A percentile compares a stretch with the other conserved stretches of the same genome.
Conservation (phyloP, 805 yeast genomes). For the Kockiozyma suomiensis region DNA sequence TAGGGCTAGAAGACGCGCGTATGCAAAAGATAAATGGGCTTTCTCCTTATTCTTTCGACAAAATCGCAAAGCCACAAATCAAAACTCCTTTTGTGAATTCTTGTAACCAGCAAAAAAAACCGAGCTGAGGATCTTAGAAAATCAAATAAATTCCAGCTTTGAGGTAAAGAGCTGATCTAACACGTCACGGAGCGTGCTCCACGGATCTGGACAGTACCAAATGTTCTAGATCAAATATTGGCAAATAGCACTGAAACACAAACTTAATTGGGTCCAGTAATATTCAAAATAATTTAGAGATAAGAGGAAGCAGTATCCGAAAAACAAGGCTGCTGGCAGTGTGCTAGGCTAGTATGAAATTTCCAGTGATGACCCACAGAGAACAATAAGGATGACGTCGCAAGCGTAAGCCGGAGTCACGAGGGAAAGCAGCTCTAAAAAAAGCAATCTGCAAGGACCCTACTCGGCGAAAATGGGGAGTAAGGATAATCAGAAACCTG, state of each 20-base stretch:
- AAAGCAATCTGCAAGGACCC: background rate
- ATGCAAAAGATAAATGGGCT: too few species aligned
- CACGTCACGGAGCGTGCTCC: constrained; percentile 3
- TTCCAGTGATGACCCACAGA: background rate
- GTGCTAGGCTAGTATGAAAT: background rate
- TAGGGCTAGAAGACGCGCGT: too few species aligned
- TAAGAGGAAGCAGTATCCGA: background rate
- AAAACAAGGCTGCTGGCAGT: background rate
- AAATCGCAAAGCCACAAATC: too few species aligned
- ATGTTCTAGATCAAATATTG: background rate
- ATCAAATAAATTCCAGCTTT: too few species aligned
- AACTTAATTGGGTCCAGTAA: constrained; percentile 9
- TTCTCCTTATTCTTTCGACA: too few species aligned
- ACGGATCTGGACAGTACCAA: background rate
- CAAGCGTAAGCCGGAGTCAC: background rate
- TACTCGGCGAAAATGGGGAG: background rate
- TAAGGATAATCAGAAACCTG: constrained; percentile 1
- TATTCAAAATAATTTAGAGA: background rate
- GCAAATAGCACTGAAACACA: background rate
- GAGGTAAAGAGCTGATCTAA: background rate
- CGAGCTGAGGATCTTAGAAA: too few species aligned
- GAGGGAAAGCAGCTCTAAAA: background rate
- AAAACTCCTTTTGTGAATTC: too few species aligned
- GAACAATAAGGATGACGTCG: background rate
- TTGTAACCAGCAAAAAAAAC: too few species aligned